A percentile compares a stretch with the other conserved stretches of the same genome.
Conservation (phyloP, 2,329 filamentous ascomycete genomes). For the Fusarium sp. region DNA sequence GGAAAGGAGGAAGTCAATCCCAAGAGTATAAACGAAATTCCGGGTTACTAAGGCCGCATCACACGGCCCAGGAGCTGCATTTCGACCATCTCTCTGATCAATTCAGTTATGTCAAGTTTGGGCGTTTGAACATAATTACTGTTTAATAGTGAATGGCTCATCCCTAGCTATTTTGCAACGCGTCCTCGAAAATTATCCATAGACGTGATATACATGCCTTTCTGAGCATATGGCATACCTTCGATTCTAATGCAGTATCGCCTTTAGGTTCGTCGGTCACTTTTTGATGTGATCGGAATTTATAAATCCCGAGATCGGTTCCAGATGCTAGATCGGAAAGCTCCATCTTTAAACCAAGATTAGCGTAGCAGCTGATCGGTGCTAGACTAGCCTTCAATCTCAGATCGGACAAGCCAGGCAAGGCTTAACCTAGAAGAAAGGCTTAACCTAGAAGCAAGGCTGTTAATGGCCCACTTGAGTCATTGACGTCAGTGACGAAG, state of each 20-base stretch:
- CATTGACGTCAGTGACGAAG: slow-evolving; percentile 40
- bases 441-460: neutral
- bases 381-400: slow-evolving; percentile 16
- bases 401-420: slow-evolving; percentile 11
- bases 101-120: too few relatives aligned
- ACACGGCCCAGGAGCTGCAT: too few relatives aligned
- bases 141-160: too few relatives aligned
- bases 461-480: slow-evolving; percentile 21
- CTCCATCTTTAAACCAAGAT: neutral
- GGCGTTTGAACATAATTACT: too few relatives aligned
- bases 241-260: too few relatives aligned
- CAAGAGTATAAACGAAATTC: neutral
- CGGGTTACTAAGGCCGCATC: neutral
- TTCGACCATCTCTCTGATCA: neutral
- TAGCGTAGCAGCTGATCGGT: slow-evolving; percentile 20
- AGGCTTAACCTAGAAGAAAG: neutral
- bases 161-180: too few relatives aligned
- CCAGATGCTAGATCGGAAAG: slow-evolving; percentile 6
- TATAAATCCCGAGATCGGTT: slow-evolving; percentile 7
- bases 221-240: too few relatives aligned
- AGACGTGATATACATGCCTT: too few relatives aligned
- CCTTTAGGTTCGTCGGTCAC: too few relatives aligned
- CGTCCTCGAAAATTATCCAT: too few relatives aligned
- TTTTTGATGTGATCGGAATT: neutral
- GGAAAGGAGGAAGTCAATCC: slow-evolving; percentile 1